Evolutionary conservation across 805 yeast species (phyloP).

Genomic region (Cyberlindnera mississippiensis): DNA sequence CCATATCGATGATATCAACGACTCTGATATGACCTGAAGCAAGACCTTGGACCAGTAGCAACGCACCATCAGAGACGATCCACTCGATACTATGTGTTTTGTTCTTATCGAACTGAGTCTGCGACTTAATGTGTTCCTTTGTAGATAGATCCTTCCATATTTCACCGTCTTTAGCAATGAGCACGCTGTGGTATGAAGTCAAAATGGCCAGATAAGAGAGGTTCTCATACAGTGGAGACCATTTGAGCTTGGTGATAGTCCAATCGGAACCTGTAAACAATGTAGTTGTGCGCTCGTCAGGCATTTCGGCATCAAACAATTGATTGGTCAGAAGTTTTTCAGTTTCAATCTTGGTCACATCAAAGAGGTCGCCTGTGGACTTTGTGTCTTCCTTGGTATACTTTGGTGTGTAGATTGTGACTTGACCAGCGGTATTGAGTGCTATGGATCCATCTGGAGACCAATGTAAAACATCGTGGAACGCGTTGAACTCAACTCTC

Average conservation of each 20-base stretch:
- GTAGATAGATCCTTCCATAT: conserved; percentile 16
- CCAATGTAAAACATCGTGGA: conserved; percentile 20
- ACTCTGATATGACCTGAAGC: conserved; percentile 19
- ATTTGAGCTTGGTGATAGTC: conserved; percentile 10
- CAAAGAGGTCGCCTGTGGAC: conserved; percentile 17
- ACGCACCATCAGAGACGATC: conserved; percentile 6
- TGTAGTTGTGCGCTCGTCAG: conserved; percentile 21
- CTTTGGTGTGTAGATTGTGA: conserved; percentile 23
- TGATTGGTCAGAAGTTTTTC: conserved; percentile 14
- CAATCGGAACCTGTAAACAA: conserved; percentile 15
- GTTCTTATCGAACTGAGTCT: conserved; percentile 15
- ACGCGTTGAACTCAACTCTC: conserved; percentile 18
- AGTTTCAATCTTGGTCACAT: conserved; percentile 11
- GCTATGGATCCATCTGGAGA: conserved; percentile 25
- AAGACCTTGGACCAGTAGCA: conserved; percentile 17
- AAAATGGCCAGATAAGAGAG: conserved; percentile 19
- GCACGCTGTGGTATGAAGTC: conserved; percentile 18
- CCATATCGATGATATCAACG: conserved; percentile 1
- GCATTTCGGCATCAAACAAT: conserved; percentile 9
- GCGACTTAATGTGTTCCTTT: conserved; percentile 3
- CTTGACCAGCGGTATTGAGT: conserved; percentile 18
- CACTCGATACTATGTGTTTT: conserved; percentile 21
- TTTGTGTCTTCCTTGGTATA: conserved; percentile 15
- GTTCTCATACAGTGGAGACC: conserved; percentile 25
- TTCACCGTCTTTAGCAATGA: conserved; percentile 16